These are phyloP conservation scores for Galerina marginata DNA, from an alignment of 768 basidiomycete species.

Conservation along the genomic window DNA sequence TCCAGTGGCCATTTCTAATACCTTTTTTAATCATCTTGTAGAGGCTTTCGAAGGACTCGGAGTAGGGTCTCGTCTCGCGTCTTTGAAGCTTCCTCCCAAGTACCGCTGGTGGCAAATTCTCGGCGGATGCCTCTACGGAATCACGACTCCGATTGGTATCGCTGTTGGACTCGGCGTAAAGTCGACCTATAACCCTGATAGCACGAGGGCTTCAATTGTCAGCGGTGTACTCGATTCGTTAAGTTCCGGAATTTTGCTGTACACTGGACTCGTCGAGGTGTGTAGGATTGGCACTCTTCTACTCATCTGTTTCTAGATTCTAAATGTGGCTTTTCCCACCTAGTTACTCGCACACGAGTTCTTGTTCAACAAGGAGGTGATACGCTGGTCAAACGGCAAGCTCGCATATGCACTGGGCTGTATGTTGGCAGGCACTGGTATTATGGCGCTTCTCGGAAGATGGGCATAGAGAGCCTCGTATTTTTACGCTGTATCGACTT, in stretches of 20 bases:
- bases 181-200: conserved; percentile 78
- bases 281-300: conserved; percentile 17
- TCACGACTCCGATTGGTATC: conserved; percentile 87
- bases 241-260: conserved; percentile 86
- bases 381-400: conserved; percentile 60
- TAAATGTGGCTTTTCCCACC: background rate
- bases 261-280: conserved; percentile 85
- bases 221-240: conserved; percentile 84
- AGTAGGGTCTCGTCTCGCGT: conserved; percentile 88
- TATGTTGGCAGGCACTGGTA: conserved; percentile 76
- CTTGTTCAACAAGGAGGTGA: conserved; percentile 85
- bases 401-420: conserved; percentile 70
- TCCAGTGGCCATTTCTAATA: background rate
- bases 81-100: conserved; percentile 58
- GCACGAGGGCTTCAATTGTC: conserved; percentile 75
- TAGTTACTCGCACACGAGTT: conserved; percentile 93
- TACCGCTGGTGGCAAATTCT: conserved; percentile 61
- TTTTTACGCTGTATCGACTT: no score
- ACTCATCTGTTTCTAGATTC: background rate
- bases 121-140: conserved; percentile 67
- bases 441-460: conserved; percentile 87
- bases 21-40: conserved; percentile 29
- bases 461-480: conserved; percentile 66
- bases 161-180: conserved; percentile 80
- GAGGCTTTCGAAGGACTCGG: conserved; percentile 94